Evolutionary conservation across 805 yeast species (phyloP).

Genomic region (Metschnikowia proteae): DNA sequence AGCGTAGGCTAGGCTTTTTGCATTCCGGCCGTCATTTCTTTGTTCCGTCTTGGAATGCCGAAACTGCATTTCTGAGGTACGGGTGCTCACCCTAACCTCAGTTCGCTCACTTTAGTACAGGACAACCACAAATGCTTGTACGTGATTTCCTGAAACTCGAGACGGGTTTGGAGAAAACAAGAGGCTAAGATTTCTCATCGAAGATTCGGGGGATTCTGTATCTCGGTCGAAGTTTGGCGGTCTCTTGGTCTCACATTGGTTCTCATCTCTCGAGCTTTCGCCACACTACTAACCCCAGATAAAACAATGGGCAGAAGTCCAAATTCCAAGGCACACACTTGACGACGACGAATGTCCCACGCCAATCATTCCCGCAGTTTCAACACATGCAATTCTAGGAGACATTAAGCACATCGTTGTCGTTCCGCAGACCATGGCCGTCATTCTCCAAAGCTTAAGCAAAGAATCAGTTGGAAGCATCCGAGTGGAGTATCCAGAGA

Average conservation of each 20-base stretch:
- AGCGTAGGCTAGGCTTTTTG: no score
- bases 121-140: slow-evolving; percentile 4
- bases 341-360: slow-evolving; percentile 31
- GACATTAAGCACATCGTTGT: slow-evolving; percentile 12
- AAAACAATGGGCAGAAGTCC: slow-evolving; percentile 48
- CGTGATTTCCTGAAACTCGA: neutral
- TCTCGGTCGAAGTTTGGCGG: neutral
- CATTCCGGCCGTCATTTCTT: neutral
- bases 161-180: no score
- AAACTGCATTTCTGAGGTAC: neutral
- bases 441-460: slow-evolving; percentile 14
- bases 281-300: slow-evolving; percentile 22
- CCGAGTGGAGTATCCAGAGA: slow-evolving; percentile 14
- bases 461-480: slow-evolving; percentile 18
- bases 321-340: slow-evolving; percentile 49
- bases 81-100: neutral
- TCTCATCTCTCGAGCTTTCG: neutral
- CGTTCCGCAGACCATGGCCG: slow-evolving; percentile 18
- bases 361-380: slow-evolving; percentile 16
- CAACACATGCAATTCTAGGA: neutral
- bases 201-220: no score
- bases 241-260: neutral
- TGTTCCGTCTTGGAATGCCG: neutral
- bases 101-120: neutral
- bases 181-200: no score